Conservation (phyloP, 1,284 basidiomycete genomes). For the Trametes sp. region DNA sequence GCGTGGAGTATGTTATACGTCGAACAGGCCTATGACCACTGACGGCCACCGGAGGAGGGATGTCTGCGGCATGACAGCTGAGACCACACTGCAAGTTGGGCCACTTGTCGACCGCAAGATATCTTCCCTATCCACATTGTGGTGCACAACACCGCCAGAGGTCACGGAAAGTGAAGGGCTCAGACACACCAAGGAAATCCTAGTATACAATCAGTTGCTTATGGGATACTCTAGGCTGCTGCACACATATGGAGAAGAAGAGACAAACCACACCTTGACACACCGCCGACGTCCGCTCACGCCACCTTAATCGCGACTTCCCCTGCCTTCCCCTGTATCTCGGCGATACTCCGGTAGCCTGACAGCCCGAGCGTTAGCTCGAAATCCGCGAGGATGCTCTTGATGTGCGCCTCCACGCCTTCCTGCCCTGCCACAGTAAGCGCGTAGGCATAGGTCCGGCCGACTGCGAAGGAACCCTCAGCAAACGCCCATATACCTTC, state of each 20-base stretch:
- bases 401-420: constrained; percentile 62
- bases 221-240: background rate
- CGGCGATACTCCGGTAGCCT: constrained; percentile 48
- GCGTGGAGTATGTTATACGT: no score
- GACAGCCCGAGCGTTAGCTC: constrained; percentile 59
- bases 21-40: no score
- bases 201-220: background rate
- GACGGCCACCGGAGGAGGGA: no score
- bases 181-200: background rate
- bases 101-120: no score
- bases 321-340: constrained; percentile 48
- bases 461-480: constrained; percentile 53
- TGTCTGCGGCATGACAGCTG: no score
- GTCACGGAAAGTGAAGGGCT: no score
- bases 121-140: no score
- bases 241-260: background rate
- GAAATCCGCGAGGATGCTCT: constrained; percentile 59
- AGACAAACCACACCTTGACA: constrained; percentile 56
- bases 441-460: constrained; percentile 58
- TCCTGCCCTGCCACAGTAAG: constrained; percentile 59
- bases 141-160: no score
- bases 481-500: constrained; percentile 46
- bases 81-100: no score
- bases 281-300: constrained; percentile 75
- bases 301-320: constrained; percentile 80